Evolutionary conservation across 2,329 filamentous ascomycete species (phyloP).

Genomic region (Trichophyton simii): DNA sequence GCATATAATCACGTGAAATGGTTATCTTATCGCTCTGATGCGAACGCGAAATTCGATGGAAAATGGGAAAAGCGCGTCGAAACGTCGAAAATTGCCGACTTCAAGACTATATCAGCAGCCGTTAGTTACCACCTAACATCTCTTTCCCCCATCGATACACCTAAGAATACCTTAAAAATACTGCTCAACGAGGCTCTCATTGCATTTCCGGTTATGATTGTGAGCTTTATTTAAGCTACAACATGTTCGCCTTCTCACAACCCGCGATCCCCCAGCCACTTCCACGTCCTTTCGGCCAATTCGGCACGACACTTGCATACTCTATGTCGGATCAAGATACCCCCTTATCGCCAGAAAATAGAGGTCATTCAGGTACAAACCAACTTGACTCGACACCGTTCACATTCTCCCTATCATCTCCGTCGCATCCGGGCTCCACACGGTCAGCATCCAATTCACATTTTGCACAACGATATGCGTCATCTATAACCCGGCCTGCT

Average conservation of each 20-base stretch:
- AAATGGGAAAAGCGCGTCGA: not conserved
- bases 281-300: not conserved
- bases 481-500: slow-evolving; percentile 24
- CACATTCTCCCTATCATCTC: not conserved
- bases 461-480: slow-evolving; percentile 27
- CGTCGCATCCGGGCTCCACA: not conserved
- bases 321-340: not conserved
- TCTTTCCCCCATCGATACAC: no score
- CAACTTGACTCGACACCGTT: not conserved
- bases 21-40: not conserved
- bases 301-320: not conserved
- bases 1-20: not conserved
- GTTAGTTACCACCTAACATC: not conserved
- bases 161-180: not conserved
- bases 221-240: slow-evolving; percentile 10
- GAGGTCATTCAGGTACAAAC: not conserved
- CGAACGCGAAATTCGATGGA: not conserved
- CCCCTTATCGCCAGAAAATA: not conserved
- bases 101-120: not conserved
- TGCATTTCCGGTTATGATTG: not conserved
- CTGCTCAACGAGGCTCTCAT: not conserved
- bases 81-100: not conserved
- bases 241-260: not conserved
- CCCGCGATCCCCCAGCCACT: not conserved
- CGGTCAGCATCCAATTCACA: slow-evolving; percentile 9